These are phyloP conservation scores for Candolleomyces aberdarensis DNA, from an alignment of 768 basidiomycete genomes.

Conservation along the genomic window DNA sequence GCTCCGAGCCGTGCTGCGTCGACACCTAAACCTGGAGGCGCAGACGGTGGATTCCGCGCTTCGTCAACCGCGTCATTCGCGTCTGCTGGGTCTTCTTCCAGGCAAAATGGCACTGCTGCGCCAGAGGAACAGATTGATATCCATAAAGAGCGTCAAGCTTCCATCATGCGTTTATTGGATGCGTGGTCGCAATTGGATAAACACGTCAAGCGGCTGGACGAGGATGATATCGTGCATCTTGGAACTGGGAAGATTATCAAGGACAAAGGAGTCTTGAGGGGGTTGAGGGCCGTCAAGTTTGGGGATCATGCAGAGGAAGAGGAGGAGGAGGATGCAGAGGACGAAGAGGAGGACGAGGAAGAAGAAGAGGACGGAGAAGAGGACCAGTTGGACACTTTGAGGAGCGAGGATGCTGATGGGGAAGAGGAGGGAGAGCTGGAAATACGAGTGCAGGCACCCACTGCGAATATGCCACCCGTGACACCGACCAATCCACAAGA, in stretches of 20 bases:
- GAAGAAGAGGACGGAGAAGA: conserved; percentile 36
- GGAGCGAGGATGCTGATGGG: conserved; percentile 27
- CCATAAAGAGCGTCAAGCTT: conserved; percentile 54
- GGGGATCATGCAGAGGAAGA: conserved; percentile 47
- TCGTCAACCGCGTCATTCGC: conserved; percentile 43
- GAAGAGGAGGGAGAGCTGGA: conserved; percentile 26
- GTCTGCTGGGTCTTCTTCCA: conserved; percentile 23
- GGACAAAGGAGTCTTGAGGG: conserved; percentile 66
- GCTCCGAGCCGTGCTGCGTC: conserved; percentile 1
- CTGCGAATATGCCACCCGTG: conserved; percentile 11
- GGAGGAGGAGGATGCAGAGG: conserved; percentile 31
- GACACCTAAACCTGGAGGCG: conserved; percentile 19
- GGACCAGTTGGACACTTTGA: conserved; percentile 59
- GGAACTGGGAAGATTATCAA: conserved; percentile 56
- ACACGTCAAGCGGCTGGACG: conserved; percentile 53
- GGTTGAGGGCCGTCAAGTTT: conserved; percentile 41
- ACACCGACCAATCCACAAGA: conserved; percentile 31
- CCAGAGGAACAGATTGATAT: conserved; percentile 35
- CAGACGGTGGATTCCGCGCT: conserved; percentile 36
- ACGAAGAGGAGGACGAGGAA: conserved; percentile 39
- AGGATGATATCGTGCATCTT: conserved; percentile 80
- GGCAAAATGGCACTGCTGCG: too few species aligned
- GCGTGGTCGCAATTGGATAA: conserved; percentile 69
- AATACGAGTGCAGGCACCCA: conserved; percentile 13
- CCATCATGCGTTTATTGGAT: conserved; percentile 52